These are phyloP conservation scores for Eutrema yunnanense DNA, from an alignment of 345 rosid genomes.

Conservation along the genomic window DNA sequence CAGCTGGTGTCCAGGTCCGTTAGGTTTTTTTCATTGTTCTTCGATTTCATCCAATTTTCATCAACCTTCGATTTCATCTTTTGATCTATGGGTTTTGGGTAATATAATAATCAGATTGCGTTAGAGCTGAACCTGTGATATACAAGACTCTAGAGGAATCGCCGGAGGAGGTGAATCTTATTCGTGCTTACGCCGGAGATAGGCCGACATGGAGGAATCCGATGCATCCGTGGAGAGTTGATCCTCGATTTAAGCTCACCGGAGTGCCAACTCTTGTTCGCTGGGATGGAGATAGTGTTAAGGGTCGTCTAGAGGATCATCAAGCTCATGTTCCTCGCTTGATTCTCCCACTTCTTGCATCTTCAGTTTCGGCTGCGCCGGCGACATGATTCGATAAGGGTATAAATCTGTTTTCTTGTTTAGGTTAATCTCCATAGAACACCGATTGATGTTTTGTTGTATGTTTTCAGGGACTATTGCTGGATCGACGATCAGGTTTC, in stretches of 20 bases:
- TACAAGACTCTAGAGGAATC: slow-evolving; percentile 63
- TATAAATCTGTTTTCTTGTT: background rate
- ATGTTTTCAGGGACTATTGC: slow-evolving; percentile 3
- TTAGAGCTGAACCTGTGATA: slow-evolving; percentile 91
- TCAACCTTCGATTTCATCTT: background rate
- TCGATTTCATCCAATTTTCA: background rate
- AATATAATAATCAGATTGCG: slow-evolving; percentile 50
- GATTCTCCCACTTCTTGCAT: slow-evolving; percentile 42
- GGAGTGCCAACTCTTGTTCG: slow-evolving; percentile 79
- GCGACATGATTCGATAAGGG: background rate
- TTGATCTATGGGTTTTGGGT: background rate
- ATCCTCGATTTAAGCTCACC: slow-evolving; percentile 64
- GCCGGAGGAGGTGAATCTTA: slow-evolving; percentile 48
- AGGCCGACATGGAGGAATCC: slow-evolving; percentile 84
- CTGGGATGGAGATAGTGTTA: slow-evolving; percentile 52
- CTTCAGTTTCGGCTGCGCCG: background rate
- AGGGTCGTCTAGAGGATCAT: slow-evolving; percentile 69
- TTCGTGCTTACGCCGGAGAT: slow-evolving; percentile 79
- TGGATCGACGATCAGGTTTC: background rate
- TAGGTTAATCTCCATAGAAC: background rate
- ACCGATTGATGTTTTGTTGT: background rate
- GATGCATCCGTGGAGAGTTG: slow-evolving; percentile 60
- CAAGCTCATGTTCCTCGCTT: slow-evolving; percentile 71
- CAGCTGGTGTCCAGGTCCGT: slow-evolving; percentile 84
- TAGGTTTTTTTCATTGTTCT: background rate